Base-by-base conservation (phyloP, 106 monocot species). In the Dendrobium catenatum region DNA sequence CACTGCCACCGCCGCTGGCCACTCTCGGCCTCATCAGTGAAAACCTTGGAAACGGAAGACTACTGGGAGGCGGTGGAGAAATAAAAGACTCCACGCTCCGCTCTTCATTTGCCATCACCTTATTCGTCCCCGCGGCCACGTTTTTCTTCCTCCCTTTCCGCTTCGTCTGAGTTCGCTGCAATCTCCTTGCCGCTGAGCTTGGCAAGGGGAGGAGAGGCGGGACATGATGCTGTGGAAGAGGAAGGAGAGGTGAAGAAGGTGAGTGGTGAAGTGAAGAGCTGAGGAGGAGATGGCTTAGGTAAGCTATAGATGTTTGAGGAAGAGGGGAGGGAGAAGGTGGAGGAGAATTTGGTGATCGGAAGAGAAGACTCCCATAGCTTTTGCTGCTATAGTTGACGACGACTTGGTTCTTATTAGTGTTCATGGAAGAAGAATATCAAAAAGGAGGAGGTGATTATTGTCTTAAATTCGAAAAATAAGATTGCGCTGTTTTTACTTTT, bases 21-120 rank as follows among this genome's bases (percentile, higher is more conserved):
- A 15, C 67, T 16, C 27, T 67, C 7, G 67, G 46, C 79, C 68
- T 43, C 72, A 19, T 78, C 61, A 87, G 78, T 22, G 80, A 76
- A 68, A 87, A 87, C 26, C 44, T 87, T 0, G 87, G 87, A 55
- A 87, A 33, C 1, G 87, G 87, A 47, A 87, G 87, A 44, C 83
- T 80, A 73, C 87, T 87, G 3, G 87, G 87, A 6, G 87, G 87
- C 0, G 87, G 87, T 0, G 51, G 51, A 22, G 87, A 83, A 58
- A 83, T 1, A 43, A 46, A 83, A 29, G 54, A 83, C 48, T 79
- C 61, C 40, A 7, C 22, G 9, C 40, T 43, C 26, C 15, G 26
- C 78, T 16, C 58, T 37, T 78, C 37, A 31, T 40, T 78, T 13
- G 17, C 72, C 1, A 6, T 16, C 33, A 13, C 33, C 72, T 72